Evolutionary conservation across 768 basidiomycete species (phyloP).

Genomic region (Collybia nuda): DNA sequence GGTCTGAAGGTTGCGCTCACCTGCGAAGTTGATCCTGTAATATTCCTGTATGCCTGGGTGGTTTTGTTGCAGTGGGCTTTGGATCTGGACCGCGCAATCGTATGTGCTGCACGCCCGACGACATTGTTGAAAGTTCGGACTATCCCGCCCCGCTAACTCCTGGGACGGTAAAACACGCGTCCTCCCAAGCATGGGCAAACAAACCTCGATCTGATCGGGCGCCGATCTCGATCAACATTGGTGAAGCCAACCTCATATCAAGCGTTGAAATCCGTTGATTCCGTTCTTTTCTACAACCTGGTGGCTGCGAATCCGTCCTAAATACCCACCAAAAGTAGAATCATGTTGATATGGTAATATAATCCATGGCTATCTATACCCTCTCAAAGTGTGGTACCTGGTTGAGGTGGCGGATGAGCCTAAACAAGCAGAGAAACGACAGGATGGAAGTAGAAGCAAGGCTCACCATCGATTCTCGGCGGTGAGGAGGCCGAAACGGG

Average conservation of each 20-base stretch:
- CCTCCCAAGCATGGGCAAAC: conserved; percentile 12
- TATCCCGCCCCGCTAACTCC: too few relatives aligned
- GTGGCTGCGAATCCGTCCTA: background rate
- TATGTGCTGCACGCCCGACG: conserved; percentile 40
- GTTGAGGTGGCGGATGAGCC: conserved; percentile 9
- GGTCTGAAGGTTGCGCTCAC: conserved; percentile 29
- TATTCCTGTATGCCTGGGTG: conserved; percentile 59
- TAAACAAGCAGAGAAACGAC: conserved; percentile 10
- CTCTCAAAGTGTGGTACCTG: conserved; percentile 2
- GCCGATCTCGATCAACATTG: conserved; percentile 15
- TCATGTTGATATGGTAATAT: too few relatives aligned
- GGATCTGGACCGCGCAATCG: conserved; percentile 48
- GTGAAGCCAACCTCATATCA: background rate
- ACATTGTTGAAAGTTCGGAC: conserved; percentile 20
- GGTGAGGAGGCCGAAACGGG: conserved; percentile 25
- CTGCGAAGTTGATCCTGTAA: conserved; percentile 81
- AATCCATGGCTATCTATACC: too few relatives aligned
- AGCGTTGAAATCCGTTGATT: background rate
- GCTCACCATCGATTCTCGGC: conserved; percentile 18
- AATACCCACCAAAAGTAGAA: too few relatives aligned
- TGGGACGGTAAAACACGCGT: too few relatives aligned
- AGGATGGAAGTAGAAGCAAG: conserved; percentile 13
- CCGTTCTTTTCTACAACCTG: background rate
- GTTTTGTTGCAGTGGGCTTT: conserved; percentile 23
- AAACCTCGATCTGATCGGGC: conserved; percentile 8